These are phyloP conservation scores for Phylloporus arenicola DNA, from an alignment of 768 basidiomycete species.

Conservation along the genomic window DNA sequence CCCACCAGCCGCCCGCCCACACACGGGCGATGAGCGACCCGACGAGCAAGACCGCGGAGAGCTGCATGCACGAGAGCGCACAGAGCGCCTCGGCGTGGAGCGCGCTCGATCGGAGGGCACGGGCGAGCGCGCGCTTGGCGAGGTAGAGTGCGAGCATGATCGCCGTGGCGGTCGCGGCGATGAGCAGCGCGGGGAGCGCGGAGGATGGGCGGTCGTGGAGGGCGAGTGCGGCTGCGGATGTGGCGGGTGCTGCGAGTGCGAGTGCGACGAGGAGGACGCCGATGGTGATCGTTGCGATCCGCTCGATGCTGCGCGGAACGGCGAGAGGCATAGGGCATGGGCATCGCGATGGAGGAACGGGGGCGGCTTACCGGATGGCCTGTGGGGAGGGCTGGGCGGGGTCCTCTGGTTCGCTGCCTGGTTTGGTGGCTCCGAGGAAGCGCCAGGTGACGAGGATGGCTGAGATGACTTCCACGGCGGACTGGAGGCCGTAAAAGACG, in stretches of 20 bases:
- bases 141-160: slow-evolving; percentile 40
- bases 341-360: background rate
- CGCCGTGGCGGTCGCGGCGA: slow-evolving; percentile 36
- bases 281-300: slow-evolving; percentile 33
- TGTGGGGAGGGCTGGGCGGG: background rate
- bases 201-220: slow-evolving; percentile 34
- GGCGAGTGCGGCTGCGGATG: slow-evolving; percentile 32
- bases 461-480: slow-evolving; percentile 43
- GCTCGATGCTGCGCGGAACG: slow-evolving; percentile 32
- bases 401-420: slow-evolving; percentile 27
- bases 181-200: slow-evolving; percentile 38
- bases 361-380: slow-evolving; percentile 10
- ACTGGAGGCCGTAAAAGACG: slow-evolving; percentile 46
- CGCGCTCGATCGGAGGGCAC: slow-evolving; percentile 38
- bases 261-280: slow-evolving; percentile 35
- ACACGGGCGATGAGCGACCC: slow-evolving; percentile 36
- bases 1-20: slow-evolving; percentile 46
- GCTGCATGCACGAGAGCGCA: slow-evolving; percentile 39
- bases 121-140: slow-evolving; percentile 43
- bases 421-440: slow-evolving; percentile 30
- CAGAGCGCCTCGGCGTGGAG: slow-evolving; percentile 43
- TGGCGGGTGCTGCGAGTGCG: slow-evolving; percentile 33
- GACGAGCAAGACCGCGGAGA: slow-evolving; percentile 39
- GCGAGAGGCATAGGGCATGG: background rate
- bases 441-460: slow-evolving; percentile 42